Percentiles rank a stretch among this genome's conserved stretches.
phyloP scores from a whole-genome alignment of 2,329 filamentous ascomycete species.

The Epichloe sibirici region DNA sequence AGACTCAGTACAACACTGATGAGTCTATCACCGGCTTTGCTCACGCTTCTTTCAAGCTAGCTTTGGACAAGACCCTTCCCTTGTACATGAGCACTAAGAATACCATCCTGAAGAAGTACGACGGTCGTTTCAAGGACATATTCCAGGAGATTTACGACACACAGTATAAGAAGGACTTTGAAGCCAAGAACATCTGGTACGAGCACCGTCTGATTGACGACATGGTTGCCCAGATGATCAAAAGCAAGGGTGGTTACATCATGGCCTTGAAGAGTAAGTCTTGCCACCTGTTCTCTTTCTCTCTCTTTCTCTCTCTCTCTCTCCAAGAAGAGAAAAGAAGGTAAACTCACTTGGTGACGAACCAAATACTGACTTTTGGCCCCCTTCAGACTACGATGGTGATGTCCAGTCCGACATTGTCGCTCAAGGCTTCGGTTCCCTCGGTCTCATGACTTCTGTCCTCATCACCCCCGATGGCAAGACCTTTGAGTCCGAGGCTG shows the following conservation, averaged over 20 bases:
- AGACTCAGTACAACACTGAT: conserved; percentile 97
- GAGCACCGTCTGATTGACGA: conserved; percentile 98
- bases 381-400: conserved; percentile 75
- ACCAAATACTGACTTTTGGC: background rate
- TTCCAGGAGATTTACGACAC: conserved; percentile 94
- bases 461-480: conserved; percentile 94
- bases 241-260: conserved; percentile 90
- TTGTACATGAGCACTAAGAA: conserved; percentile 99
- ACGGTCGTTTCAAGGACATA: conserved; percentile 97
- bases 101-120: conserved; percentile 98
- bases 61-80: conserved; percentile 74
- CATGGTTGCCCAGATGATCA: conserved; percentile 99
- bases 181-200: conserved; percentile 92
- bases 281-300: background rate
- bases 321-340: background rate
- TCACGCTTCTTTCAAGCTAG: conserved; percentile 93
- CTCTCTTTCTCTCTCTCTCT: no score
- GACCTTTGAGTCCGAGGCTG: conserved; percentile 94
- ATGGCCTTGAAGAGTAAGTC: conserved; percentile 93
- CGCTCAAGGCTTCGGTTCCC: conserved; percentile 93
- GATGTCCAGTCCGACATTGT: conserved; percentile 98
- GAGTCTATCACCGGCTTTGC: conserved; percentile 93
- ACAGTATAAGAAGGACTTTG: conserved; percentile 77
- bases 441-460: conserved; percentile 96
- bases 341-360: no score